phyloP scores from a whole-genome alignment of 768 basidiomycete genomes.

The Galerina sulciceps region DNA sequence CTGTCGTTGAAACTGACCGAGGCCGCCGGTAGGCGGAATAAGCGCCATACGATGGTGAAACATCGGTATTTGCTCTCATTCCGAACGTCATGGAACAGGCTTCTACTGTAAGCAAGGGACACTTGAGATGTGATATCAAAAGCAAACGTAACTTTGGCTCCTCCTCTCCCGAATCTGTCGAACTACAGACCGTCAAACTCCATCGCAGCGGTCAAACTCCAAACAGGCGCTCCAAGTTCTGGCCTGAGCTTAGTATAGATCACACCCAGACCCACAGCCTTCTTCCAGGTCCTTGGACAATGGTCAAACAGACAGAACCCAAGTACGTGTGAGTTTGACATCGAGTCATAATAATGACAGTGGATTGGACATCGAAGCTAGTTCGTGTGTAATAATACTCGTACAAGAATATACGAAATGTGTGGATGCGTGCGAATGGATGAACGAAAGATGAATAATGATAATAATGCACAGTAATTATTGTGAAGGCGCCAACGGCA shows the following conservation, averaged over 20 bases:
- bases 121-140: background rate
- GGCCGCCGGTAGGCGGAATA: too few species aligned
- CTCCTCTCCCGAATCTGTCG: background rate
- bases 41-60: too few species aligned
- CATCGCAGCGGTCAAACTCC: background rate
- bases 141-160: background rate
- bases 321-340: background rate
- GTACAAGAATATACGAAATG: background rate
- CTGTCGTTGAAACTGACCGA: too few species aligned
- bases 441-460: constrained; percentile 21
- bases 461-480: constrained; percentile 24
- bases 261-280: background rate
- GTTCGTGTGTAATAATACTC: constrained; percentile 6
- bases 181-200: background rate
- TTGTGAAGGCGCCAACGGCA: constrained; percentile 3
- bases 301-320: too few species aligned
- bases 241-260: background rate
- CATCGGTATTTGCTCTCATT: too few species aligned
- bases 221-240: background rate
- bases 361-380: constrained; percentile 6
- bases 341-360: constrained; percentile 1
- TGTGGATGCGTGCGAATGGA: background rate
- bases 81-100: too few species aligned
- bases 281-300: too few species aligned
- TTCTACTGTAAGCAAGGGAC: background rate